Base-by-base conservation (phyloP, 306 rosid genomes). In the Astragalus membranaceus region DNA sequence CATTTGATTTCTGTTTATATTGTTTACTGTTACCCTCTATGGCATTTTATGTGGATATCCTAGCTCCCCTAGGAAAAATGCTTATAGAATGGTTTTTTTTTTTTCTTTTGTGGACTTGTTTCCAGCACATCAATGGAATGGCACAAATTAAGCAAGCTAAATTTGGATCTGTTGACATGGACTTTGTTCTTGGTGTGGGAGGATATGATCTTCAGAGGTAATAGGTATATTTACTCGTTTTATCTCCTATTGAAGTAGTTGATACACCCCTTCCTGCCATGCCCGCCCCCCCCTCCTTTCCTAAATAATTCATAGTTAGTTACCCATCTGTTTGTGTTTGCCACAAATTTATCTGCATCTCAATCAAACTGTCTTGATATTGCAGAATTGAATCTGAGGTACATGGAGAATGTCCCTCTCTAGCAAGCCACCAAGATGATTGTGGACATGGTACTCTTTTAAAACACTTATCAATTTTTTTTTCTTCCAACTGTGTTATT, bases 201-300 rank as follows among this genome's bases (percentile, higher is more conserved):
- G 98, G 98, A 77, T 89, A 92, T 86, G 98, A 92, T 83, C 89
- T 92, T 33, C 88, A 86, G 60, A 88, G 98, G 98, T 92, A 58
- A 86, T 50, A 75, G 91, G 91, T 85, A n/a, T 75, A 53, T 35
- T 48, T 51, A 60, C 12, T 11, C 6, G 3, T 44, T 43, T 43
- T 33, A 57, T 50, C 59, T 57, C 53, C 33, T 41, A 61, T 49
- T 59, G 6, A 63, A 37, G 44, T 62, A 55, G 46, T 69, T 58
- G 4, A 49, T 17, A 50, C 36, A 16, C 14, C 29, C n/a, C 44
- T 52, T 74, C 64, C 13, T 44, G 23, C 56, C 48, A 8, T 9
- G n/a, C 23, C 23, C 23, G 5, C 30, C 2, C 48, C 16, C 17
- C 29, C 5, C 64, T 48, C 39, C 42, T 10, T 60, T 43, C 66